Evolutionary conservation across 1,139 yeast genomes (phyloP).

Genomic region (Blastobotrys serpentis): DNA sequence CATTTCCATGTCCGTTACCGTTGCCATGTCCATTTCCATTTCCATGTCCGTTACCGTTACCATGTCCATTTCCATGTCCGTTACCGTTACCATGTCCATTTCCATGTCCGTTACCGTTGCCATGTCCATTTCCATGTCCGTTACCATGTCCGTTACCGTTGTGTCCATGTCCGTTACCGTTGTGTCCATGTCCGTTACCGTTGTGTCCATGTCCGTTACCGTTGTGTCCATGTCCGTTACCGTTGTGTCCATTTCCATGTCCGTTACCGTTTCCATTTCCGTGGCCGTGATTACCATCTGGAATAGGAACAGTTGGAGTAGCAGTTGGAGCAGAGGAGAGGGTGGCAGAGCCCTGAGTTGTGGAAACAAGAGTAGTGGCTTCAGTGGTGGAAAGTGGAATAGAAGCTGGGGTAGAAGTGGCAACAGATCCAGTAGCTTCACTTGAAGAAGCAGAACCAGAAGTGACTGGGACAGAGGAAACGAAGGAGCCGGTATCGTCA

Average conservation of each 20-base stretch:
- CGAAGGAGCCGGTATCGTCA: background rate
- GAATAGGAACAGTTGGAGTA: background rate
- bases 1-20: background rate
- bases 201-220: conserved; percentile 4
- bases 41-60: too few relatives aligned
- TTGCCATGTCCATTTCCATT: too few relatives aligned
- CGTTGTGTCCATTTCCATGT: conserved; percentile 5
- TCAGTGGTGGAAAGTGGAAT: background rate
- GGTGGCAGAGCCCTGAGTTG: background rate
- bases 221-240: background rate
- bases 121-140: conserved; percentile 1
- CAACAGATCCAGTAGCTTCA: background rate
- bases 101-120: too few relatives aligned
- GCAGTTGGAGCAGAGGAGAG: background rate
- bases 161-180: conserved; percentile 4
- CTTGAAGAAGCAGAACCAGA: background rate
- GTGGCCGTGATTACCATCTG: background rate
- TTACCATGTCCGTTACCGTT: conserved; percentile 2
- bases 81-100: conserved; percentile 3
- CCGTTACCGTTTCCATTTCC: background rate
- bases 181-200: conserved; percentile 2
- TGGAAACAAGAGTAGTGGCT: background rate
- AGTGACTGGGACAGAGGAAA: background rate
- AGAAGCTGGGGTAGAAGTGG: background rate
- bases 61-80: conserved; percentile 7